Evolutionary conservation across 345 rosid genomes (phyloP).

Genomic region (Trapa bicornis): DNA sequence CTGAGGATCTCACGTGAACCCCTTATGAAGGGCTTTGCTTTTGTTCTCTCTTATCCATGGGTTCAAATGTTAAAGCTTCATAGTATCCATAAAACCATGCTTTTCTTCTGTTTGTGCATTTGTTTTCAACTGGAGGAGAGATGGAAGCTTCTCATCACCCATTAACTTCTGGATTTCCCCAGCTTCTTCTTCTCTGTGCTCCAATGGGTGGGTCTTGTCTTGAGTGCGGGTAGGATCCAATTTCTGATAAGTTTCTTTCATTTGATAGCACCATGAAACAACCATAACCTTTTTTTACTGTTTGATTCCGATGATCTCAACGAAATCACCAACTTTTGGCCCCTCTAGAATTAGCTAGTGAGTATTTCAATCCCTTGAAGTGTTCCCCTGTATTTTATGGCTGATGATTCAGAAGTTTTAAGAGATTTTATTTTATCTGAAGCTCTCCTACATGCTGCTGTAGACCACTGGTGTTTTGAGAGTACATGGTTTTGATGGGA

Average conservation of each 20-base stretch:
- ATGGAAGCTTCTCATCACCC: background rate
- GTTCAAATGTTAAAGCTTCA: background rate
- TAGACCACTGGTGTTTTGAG: background rate
- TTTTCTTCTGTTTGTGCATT: no score
- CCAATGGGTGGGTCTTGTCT: background rate
- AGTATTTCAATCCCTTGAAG: background rate
- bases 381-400: background rate
- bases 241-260: background rate
- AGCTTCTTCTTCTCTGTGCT: background rate
- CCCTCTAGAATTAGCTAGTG: background rate
- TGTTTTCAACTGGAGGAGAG: background rate
- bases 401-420: background rate
- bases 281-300: background rate
- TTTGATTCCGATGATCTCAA: background rate
- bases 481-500: background rate
- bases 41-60: background rate
- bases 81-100: background rate
- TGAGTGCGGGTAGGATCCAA: background rate
- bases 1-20: constrained; percentile 2
- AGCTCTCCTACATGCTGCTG: background rate
- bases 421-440: background rate
- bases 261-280: background rate
- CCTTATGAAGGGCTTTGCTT: background rate
- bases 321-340: background rate
- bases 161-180: background rate